These are phyloP conservation scores for Trichosporon inkin DNA, from an alignment of 1,284 basidiomycete species.

Conservation along the genomic window DNA sequence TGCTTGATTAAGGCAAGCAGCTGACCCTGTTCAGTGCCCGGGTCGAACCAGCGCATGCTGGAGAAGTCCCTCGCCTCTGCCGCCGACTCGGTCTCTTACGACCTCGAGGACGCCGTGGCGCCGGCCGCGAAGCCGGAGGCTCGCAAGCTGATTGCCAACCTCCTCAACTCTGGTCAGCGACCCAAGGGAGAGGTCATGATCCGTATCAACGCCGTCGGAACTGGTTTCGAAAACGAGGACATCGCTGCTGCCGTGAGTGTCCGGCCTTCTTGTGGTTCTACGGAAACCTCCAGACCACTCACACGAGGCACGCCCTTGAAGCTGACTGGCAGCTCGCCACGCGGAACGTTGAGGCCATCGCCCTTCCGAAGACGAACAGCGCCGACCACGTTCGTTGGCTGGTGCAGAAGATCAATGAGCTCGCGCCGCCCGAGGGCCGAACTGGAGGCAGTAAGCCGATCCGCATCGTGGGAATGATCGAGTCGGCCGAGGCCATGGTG, in stretches of 20 bases:
- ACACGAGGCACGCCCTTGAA: not conserved
- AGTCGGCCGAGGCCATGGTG: constrained; percentile 62
- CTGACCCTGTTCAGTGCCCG: constrained; percentile 57
- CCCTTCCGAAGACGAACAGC: constrained; percentile 75
- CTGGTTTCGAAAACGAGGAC: constrained; percentile 67
- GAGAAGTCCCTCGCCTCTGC: constrained; percentile 63
- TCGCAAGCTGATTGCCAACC: constrained; percentile 58
- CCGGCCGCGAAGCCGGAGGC: constrained; percentile 65
- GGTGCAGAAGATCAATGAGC: constrained; percentile 51
- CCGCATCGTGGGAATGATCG: constrained; percentile 68
- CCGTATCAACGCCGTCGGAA: constrained; percentile 69
- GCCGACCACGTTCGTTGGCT: constrained; percentile 62
- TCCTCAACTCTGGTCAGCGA: constrained; percentile 53
- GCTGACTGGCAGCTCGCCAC: constrained; percentile 32
- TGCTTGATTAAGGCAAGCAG: not conserved
- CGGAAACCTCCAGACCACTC: not conserved
- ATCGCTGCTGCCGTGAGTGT: constrained; percentile 61
- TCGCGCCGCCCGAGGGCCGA: constrained; percentile 29
- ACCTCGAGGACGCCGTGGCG: constrained; percentile 77
- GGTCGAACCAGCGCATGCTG: constrained; percentile 73
- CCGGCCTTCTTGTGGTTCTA: no score
- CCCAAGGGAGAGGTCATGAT: constrained; percentile 60
- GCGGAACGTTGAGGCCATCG: constrained; percentile 57
- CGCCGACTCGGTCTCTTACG: constrained; percentile 76
- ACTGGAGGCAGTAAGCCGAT: constrained; percentile 49